Base-by-base conservation (phyloP, 2,329 filamentous ascomycete genomes). In the Colletotrichum cordylinicola region DNA sequence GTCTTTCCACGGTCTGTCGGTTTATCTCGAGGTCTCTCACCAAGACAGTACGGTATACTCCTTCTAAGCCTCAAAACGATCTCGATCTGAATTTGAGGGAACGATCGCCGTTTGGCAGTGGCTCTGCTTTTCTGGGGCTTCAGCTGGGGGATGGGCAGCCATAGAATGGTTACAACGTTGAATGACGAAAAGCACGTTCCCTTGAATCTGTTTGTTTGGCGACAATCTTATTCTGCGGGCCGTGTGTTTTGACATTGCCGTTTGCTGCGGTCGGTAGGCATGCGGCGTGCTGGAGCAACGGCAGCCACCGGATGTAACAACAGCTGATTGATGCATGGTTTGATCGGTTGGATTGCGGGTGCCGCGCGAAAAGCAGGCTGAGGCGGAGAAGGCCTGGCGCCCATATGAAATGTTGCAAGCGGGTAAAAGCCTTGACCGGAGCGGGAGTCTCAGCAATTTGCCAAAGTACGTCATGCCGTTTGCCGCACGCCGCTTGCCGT, bases 121-220 rank as follows among this genome's bases (percentile, higher is more conserved):
- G 35, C 43, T 67, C 55, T 67, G 62, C 69, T 52, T 58, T 58
- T 66, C 31, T 48, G 39, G n/a, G n/a, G n/a, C 7, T 15, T 48
- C 56, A 33, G 24, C 68, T 72, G 29, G 37, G 39, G 52, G 37
- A n/a, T 39, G 18, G 18, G 24, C 13, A 72, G 55, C 65, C 29
- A 18, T 24, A 15, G n/a, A 58, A 52, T 58, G 39, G 31, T 13
- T n/a, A 39, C 18, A 64, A 35, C 24, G 24, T 58, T 24, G 58
- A 29, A 75, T 75, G 73, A 75, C 64, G 73, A 33, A 73, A 60
- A 68, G 64, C 43, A 64, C 73, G 70, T 75, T 75, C 73, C 70
- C 33, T 60, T 64, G 70, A 52, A 27, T 65, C 29, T 73, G 48
- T 75, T 73, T 75, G 73, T 75, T 75, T 75, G 73, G 64, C 9